Evolutionary conservation across 2,329 filamentous ascomycete genomes (phyloP), one percentile per base, ranked within the genome.

Genomic region (Dactylonectria macrodidyma): DNA sequence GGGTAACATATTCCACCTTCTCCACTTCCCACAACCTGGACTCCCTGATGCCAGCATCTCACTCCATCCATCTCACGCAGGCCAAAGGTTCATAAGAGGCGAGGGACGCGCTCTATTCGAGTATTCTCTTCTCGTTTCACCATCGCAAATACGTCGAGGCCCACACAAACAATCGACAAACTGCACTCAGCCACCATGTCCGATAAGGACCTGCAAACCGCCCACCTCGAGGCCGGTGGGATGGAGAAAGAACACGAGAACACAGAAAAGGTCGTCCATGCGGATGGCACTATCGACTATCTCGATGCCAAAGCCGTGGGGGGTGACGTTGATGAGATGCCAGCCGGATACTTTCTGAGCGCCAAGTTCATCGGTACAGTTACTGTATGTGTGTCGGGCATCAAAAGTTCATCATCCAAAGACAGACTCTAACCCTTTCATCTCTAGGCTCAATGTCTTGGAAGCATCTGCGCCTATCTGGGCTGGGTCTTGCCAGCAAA

Each of bases 271-370:
- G 76, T 79, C 3, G 73, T 76, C 30, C 78, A 84, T 60, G 77
- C 81, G 5, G 83, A 84, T 69, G 83, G 83, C 22, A 78, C 79
- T 9, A 72, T 84, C 50, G 81, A 84, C 73, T 79, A 81, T 55
- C 77, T 85, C 59, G 83, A 84, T 65, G 69, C 78, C 3, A 76
- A 81, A 14, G 83, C 82, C 33, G 73, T 84, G 12, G 83, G 83
- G 14, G 83, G 83, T 8, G 80, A 82, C 4, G 65, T 79, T 2
- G 77, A 80, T 8, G 74, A 77, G 19, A 82, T 85, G 82, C 82
- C 82, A 4, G 62, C 66, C 44, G 81, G 82, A 10, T 84, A 84
- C 71, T 84, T 80, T 68, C 74, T 72, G 26, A 83, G 79, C 54
- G 61, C 76, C 1, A 77, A 80, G 44, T 84, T 84, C 67, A 76